Evolutionary conservation across 345 rosid species (phyloP).

Genomic region (Hibiscus tridactylites): DNA sequence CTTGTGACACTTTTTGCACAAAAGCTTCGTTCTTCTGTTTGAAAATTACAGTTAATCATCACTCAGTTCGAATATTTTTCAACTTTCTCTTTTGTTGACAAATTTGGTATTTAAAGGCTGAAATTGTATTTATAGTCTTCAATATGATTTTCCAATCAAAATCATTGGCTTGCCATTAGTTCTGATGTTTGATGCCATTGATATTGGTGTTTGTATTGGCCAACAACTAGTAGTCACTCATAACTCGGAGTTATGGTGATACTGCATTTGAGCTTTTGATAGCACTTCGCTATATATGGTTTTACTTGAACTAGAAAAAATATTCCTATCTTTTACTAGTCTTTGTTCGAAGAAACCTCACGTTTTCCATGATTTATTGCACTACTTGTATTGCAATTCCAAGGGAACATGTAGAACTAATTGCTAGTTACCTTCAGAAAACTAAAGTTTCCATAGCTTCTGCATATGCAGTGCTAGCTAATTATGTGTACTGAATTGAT

Average conservation of each 20-base stretch:
- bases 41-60: background rate
- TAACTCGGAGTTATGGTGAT: background rate
- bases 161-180: background rate
- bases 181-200: background rate
- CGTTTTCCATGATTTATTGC: background rate
- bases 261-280: background rate
- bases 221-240: background rate
- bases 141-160: background rate
- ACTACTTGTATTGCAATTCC: background rate
- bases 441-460: background rate
- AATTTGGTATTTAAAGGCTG: background rate
- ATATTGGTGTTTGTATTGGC: background rate
- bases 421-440: background rate
- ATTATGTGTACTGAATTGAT: background rate
- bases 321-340: background rate
- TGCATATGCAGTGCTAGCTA: background rate
- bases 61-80: background rate
- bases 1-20: background rate
- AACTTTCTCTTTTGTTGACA: background rate
- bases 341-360: background rate
- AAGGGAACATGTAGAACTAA: too few relatives aligned
- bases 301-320: background rate
- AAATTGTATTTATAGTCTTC: background rate
- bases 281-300: too few relatives aligned
- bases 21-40: background rate